Conservation (phyloP, 2,329 filamentous ascomycete species). For the Aspergillus pseudoviridinutans region DNA sequence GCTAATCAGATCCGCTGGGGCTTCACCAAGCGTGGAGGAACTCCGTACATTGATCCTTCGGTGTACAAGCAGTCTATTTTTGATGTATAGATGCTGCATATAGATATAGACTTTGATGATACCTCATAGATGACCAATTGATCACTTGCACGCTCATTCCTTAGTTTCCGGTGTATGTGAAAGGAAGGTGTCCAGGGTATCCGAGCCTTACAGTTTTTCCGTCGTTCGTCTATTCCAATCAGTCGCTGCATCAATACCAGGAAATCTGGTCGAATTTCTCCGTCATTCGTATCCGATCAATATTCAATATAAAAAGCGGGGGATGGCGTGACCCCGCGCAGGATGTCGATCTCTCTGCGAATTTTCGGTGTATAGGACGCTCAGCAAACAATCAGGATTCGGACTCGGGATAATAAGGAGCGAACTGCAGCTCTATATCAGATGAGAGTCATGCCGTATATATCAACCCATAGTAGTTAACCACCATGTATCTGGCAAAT, state of each 20-base stretch:
- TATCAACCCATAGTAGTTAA: background rate
- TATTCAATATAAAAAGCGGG: background rate
- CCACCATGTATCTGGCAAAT: background rate
- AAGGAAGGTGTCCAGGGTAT: background rate
- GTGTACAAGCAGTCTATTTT: constrained; percentile 19
- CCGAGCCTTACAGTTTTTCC: background rate
- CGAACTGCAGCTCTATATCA: background rate
- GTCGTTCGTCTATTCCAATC: background rate
- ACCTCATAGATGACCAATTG: background rate
- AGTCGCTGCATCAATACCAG: background rate
- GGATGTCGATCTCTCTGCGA: background rate
- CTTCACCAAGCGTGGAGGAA: constrained; percentile 32
- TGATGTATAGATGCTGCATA: constrained; percentile 8
- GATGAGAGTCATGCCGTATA: background rate
- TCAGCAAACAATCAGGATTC: background rate
- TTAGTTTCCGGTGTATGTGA: background rate
- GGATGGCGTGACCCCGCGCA: background rate
- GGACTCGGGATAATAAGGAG: background rate
- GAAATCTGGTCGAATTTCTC: background rate
- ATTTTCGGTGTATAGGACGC: background rate
- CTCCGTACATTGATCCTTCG: constrained; percentile 17
- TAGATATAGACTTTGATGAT: background rate
- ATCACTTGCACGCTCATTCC: background rate
- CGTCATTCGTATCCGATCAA: background rate
- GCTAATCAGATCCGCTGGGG: constrained; percentile 67